Conservation (phyloP, 2,329 filamentous ascomycete genomes). For the Rhexocercosporidium sp. region DNA sequence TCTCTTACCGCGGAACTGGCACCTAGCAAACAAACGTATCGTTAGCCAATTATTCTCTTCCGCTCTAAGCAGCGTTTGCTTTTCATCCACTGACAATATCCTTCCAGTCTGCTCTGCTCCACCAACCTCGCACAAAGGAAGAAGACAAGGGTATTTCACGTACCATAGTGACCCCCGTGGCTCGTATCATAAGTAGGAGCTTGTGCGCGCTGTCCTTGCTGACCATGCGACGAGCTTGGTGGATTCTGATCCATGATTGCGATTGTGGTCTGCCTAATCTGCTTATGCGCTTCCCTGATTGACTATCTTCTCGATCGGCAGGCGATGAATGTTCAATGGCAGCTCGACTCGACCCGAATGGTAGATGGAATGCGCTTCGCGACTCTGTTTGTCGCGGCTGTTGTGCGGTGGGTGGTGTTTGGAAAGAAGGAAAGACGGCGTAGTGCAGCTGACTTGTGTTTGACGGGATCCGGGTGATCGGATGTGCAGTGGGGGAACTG, state of each 20-base stretch:
- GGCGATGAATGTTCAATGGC: neutral
- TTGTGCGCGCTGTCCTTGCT: slow-evolving; percentile 56
- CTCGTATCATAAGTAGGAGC: slow-evolving; percentile 73
- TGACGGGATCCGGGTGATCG: neutral
- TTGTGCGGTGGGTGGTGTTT: neutral
- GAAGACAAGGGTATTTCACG: slow-evolving; percentile 39
- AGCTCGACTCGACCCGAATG: neutral
- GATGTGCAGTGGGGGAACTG: neutral
- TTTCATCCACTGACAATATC: neutral
- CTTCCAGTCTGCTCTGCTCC: neutral
- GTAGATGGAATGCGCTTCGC: neutral
- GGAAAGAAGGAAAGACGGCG: neutral
- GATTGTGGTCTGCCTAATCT: neutral
- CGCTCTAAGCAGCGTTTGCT: slow-evolving; percentile 17
- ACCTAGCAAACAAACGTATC: slow-evolving; percentile 50
- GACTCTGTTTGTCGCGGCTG: neutral
- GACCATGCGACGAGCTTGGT: slow-evolving; percentile 57
- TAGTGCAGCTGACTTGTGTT: slow-evolving; percentile 7
- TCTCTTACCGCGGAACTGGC: slow-evolving; percentile 70
- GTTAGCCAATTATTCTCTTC: slow-evolving; percentile 34
- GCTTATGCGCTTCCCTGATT: neutral
- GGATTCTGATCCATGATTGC: slow-evolving; percentile 34
- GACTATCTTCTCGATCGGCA: neutral
- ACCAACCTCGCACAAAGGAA: slow-evolving; percentile 18
- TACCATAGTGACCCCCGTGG: slow-evolving; percentile 81